phyloP scores from a whole-genome alignment of 106 monocot genomes.

The Dendrobium catenatum region DNA sequence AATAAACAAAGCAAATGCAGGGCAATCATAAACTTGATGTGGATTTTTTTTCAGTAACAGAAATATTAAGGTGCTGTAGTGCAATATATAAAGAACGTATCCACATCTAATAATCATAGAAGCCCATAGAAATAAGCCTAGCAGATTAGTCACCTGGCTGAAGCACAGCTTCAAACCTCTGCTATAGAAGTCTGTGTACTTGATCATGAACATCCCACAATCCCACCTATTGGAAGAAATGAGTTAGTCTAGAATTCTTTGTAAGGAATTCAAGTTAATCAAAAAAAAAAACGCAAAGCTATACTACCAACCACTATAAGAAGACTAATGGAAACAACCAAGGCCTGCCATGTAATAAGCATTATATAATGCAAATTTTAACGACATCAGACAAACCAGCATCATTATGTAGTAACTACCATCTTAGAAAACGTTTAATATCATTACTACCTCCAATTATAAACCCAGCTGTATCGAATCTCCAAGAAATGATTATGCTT shows the following conservation, averaged over 20 bases:
- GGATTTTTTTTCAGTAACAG: not conserved
- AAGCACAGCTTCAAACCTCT: constrained; percentile 57
- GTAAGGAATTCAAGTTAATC: too few species aligned
- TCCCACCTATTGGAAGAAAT: constrained; percentile 45
- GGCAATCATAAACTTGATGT: too few species aligned
- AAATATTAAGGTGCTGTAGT: not conserved
- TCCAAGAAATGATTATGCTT: too few species aligned
- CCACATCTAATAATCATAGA: not conserved
- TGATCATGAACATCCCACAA: constrained; percentile 99
- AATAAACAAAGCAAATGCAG: not conserved
- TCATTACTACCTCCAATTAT: too few species aligned
- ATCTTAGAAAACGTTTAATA: too few species aligned
- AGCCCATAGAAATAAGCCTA: not conserved
- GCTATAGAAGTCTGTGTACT: constrained; percentile 87
- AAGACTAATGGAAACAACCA: not conserved
- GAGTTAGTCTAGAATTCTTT: not conserved
- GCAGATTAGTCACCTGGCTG: constrained; percentile 40
- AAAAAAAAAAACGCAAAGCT: not conserved
- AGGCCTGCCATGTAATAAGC: too few species aligned
- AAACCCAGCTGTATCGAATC: too few species aligned
- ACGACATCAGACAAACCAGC: too few species aligned
- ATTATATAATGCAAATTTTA: too few species aligned
- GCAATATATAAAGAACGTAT: not conserved
- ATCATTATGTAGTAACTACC: too few species aligned
- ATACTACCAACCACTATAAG: not conserved